Evolutionary conservation across 2,329 filamentous ascomycete species (phyloP), one percentile per base, ranked within the genome.

Genomic region (Aureobasidium sp.): DNA sequence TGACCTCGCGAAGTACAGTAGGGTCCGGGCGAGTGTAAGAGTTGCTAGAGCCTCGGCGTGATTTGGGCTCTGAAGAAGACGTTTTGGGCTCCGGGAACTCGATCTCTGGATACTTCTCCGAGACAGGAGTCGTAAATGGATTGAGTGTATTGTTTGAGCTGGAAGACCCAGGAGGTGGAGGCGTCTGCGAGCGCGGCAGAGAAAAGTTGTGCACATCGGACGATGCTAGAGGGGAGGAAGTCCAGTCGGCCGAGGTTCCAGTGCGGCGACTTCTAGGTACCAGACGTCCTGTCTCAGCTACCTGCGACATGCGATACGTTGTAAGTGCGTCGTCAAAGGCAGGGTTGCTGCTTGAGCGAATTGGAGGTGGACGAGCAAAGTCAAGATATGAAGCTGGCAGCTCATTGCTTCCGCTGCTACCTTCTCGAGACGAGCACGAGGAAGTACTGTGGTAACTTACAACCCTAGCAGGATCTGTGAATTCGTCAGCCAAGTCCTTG

Each of bases 261-360:
- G 66, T 64, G n/a, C 62, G 64, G 53, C 69, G 68, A 32, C 68
- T 64, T 56, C 70, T 59, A 19, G 69, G 70, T 24, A 67, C 68
- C 41, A 77, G 65, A 57, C 76, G 74, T 14, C 74, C 74, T 30
- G 72, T 76, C 61, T 77, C 74, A 16, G 74, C 74, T 27, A 73
- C 73, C 57, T 75, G 74, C 5, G 74, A 76, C 51, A 73, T 62
- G 27, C 74, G 72, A 57, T 75, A 73, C 54, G 62, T 73, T 52
- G 74, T 67, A 53, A 76, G 70, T 22, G 74, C 48, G 19, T 51
- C 62, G 38, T 67, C 61, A 10, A 68, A 56, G 41, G 66, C 65
- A 2, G 54, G 54, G 21, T 17, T 64, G 62, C 25, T 58, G 56
- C 22, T 61, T 49, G 27, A 58, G 56, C 40, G 65, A 61, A 11